Conservation (phyloP, 345 rosid species). For the Capsella bursapastoris region DNA sequence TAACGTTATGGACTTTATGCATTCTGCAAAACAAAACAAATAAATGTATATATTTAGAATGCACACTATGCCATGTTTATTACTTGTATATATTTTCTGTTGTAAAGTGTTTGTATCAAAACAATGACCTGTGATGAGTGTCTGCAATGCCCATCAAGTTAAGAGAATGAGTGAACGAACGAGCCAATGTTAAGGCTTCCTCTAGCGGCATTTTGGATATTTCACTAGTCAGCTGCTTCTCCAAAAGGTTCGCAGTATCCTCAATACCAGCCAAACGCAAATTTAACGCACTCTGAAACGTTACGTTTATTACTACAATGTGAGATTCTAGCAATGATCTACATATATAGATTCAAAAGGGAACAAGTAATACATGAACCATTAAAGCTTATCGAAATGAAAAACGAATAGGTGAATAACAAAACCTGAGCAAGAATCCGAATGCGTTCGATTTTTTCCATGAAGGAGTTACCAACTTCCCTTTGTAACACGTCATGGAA, state of each 20-base stretch:
- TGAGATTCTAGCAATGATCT: background rate
- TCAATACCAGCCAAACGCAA: slow-evolving; percentile 91
- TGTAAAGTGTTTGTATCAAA: background rate
- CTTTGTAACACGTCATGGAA: slow-evolving; percentile 84
- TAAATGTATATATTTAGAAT: background rate
- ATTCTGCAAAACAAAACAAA: slow-evolving; percentile 50
- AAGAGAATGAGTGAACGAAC: slow-evolving; percentile 93
- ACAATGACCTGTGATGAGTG: slow-evolving; percentile 81
- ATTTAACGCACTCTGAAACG: slow-evolving; percentile 78
- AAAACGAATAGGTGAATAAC: background rate
- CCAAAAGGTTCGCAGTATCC: slow-evolving; percentile 76
- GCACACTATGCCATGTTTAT: too few relatives aligned
- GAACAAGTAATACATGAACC: background rate
- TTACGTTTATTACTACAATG: background rate
- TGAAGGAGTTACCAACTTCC: slow-evolving; percentile 67
- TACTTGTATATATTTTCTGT: background rate
- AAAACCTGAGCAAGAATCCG: slow-evolving; percentile 83
- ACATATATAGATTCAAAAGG: background rate
- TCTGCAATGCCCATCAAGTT: slow-evolving; percentile 95
- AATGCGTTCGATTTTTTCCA: slow-evolving; percentile 75
- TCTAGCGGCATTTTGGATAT: slow-evolving; percentile 85
- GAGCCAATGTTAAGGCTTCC: slow-evolving; percentile 86
- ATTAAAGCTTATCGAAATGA: background rate
- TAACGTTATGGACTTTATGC: slow-evolving; percentile 58
- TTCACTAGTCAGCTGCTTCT: slow-evolving; percentile 79